A percentile compares a stretch with the other conserved stretches of the same genome.
Evolutionary conservation across 2,329 filamentous ascomycete genomes (phyloP).

Genomic region (Volutella citrinella): DNA sequence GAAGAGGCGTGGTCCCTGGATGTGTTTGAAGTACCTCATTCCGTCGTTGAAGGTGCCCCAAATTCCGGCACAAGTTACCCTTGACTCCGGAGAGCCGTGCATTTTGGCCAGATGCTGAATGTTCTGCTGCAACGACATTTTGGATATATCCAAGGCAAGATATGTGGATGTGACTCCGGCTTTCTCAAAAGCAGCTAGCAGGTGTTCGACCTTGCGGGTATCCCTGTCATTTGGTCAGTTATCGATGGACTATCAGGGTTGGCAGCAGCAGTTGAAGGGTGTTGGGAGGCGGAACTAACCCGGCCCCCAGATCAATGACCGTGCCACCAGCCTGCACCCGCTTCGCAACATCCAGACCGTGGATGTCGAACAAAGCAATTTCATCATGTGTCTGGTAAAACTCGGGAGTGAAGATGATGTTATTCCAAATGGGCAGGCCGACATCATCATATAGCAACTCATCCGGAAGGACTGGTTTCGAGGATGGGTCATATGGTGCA

Average conservation of each 20-base stretch:
- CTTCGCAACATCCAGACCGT: conserved; percentile 34
- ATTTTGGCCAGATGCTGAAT: conserved; percentile 28
- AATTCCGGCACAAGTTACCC: conserved; percentile 34
- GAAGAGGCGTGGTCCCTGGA: conserved; percentile 33
- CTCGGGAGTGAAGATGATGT: conserved; percentile 37
- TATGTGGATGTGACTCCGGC: conserved; percentile 29
- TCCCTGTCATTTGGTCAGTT: conserved; percentile 35
- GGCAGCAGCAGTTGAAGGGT: too few species aligned
- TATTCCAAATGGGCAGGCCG: conserved; percentile 38
- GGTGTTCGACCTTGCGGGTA: conserved; percentile 38
- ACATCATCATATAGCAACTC: conserved; percentile 38
- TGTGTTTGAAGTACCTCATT: conserved; percentile 27
- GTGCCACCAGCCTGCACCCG: conserved; percentile 28
- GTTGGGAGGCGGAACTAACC: conserved; percentile 30
- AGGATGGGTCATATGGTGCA: conserved; percentile 17
- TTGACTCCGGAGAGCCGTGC: conserved; percentile 23
- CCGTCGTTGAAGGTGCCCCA: conserved; percentile 40
- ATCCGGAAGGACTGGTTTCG: conserved; percentile 34
- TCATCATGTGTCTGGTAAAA: conserved; percentile 43
- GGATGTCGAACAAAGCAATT: conserved; percentile 32
- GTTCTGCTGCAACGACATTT: conserved; percentile 32
- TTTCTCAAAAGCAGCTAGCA: conserved; percentile 34
- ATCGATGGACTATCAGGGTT: too few species aligned
- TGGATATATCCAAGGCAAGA: conserved; percentile 40
- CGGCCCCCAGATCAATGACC: conserved; percentile 40